Evolutionary conservation across 2,329 filamentous ascomycete species (phyloP).

Genomic region (Xylaria multiplex): DNA sequence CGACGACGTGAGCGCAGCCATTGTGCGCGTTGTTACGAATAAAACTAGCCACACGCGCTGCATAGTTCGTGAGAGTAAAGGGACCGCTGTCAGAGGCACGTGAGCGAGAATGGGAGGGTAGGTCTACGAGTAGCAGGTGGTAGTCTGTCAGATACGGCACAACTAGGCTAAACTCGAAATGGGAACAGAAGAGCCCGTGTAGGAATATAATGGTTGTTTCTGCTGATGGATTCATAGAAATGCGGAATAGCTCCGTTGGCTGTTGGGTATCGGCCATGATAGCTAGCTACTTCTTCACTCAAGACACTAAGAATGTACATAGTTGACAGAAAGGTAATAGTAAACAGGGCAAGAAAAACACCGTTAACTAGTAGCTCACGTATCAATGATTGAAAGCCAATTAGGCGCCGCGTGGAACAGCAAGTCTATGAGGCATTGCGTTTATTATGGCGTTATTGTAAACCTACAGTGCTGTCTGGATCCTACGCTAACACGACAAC

Average conservation of each 20-base stretch:
- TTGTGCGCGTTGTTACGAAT: slow-evolving; percentile 53
- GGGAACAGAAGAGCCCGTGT: slow-evolving; percentile 49
- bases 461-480: too few species aligned
- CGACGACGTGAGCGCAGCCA: slow-evolving; percentile 53
- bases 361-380: too few species aligned
- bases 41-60: slow-evolving; percentile 50
- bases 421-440: too few species aligned
- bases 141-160: slow-evolving; percentile 51
- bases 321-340: too few species aligned
- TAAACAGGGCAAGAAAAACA: too few species aligned
- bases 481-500: too few species aligned
- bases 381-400: too few species aligned
- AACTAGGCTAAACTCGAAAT: slow-evolving; percentile 49
- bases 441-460: too few species aligned
- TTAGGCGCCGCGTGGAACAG: too few species aligned
- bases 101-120: slow-evolving; percentile 54
- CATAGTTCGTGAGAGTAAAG: slow-evolving; percentile 47
- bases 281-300: too few species aligned
- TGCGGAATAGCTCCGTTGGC: slow-evolving; percentile 7
- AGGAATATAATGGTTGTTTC: slow-evolving; percentile 48
- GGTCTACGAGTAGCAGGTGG: slow-evolving; percentile 54
- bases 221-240: slow-evolving; percentile 15
- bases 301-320: too few species aligned
- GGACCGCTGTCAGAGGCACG: slow-evolving; percentile 38
- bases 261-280: slow-evolving; percentile 1